Conservation (phyloP, 2,329 filamentous ascomycete genomes). For the Aspergillus sp. region DNA sequence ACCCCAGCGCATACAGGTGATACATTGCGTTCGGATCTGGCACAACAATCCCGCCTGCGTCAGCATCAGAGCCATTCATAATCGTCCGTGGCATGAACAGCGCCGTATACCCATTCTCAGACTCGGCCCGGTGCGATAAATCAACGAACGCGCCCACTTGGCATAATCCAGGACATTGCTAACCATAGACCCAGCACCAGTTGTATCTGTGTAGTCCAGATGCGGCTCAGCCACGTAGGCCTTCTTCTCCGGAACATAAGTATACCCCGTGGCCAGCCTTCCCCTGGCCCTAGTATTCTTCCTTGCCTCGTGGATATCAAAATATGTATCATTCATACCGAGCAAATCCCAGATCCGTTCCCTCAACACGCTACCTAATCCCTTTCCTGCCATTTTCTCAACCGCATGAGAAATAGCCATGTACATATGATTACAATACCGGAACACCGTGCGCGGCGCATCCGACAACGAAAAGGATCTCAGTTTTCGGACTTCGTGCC, state of each 20-base stretch:
- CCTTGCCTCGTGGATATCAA: slow-evolving; percentile 11
- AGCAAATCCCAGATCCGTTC: slow-evolving; percentile 24
- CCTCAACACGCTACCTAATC: slow-evolving; percentile 16
- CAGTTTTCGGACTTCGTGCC: slow-evolving; percentile 20
- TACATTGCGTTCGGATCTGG: slow-evolving; percentile 9
- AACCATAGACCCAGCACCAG: slow-evolving; percentile 24
- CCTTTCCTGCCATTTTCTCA: slow-evolving; percentile 12
- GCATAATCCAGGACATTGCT: slow-evolving; percentile 28
- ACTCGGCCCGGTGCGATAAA: slow-evolving; percentile 16
- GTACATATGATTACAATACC: slow-evolving; percentile 28
- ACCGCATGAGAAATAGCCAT: slow-evolving; percentile 21
- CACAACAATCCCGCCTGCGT: not conserved
- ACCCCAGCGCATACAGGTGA: slow-evolving; percentile 24
- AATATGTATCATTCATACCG: slow-evolving; percentile 25
- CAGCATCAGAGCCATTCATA: slow-evolving; percentile 4
- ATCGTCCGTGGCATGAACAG: slow-evolving; percentile 15
- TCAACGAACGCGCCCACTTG: slow-evolving; percentile 23
- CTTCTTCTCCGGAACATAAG: slow-evolving; percentile 15
- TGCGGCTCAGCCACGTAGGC: slow-evolving; percentile 15
- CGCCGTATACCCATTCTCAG: slow-evolving; percentile 14
- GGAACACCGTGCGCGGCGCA: slow-evolving; percentile 18
- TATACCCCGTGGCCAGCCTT: slow-evolving; percentile 20
- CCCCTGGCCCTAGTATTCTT: slow-evolving; percentile 6
- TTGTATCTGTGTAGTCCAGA: slow-evolving; percentile 17
- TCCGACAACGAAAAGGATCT: slow-evolving; percentile 20